Percentiles rank a stretch among this genome's conserved stretches.
phyloP scores from a whole-genome alignment of 164 flowering plant genomes.

The Berberis thunbergii region DNA sequence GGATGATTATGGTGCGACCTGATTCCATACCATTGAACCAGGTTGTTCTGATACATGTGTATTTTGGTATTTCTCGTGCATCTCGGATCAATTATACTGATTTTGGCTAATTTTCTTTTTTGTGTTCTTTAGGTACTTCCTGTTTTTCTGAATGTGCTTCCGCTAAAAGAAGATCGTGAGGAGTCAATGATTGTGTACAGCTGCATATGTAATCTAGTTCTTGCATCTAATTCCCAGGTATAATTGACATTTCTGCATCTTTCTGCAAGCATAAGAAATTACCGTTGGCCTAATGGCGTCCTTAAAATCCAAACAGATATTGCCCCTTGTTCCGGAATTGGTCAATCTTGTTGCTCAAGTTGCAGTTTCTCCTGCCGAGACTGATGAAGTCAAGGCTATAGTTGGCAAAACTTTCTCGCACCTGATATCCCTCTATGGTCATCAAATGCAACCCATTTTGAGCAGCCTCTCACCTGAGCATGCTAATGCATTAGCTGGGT shows the following conservation, averaged over 20 bases:
- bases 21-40: slow-evolving; percentile 81
- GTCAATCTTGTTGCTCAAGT: slow-evolving; percentile 82
- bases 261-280: background rate
- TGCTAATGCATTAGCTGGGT: slow-evolving; percentile 77
- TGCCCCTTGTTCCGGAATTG: slow-evolving; percentile 65
- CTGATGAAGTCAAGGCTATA: slow-evolving; percentile 64
- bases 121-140: slow-evolving; percentile 64
- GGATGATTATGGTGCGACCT: slow-evolving; percentile 92
- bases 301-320: slow-evolving; percentile 51
- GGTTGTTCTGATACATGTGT: slow-evolving; percentile 27
- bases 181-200: slow-evolving; percentile 85
- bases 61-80: background rate
- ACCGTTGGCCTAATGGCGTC: background rate
- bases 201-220: slow-evolving; percentile 71
- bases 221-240: slow-evolving; percentile 83
- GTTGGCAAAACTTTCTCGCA: slow-evolving; percentile 79
- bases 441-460: slow-evolving; percentile 80
- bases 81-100: background rate
- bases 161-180: slow-evolving; percentile 85
- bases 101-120: slow-evolving; percentile 2
- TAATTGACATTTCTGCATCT: background rate
- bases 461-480: slow-evolving; percentile 71
- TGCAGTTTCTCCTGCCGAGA: slow-evolving; percentile 64
- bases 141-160: slow-evolving; percentile 76
- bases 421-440: slow-evolving; percentile 74